Base-by-base conservation (phyloP, 1,284 basidiomycete genomes). In the Leccinum ponderosum region DNA sequence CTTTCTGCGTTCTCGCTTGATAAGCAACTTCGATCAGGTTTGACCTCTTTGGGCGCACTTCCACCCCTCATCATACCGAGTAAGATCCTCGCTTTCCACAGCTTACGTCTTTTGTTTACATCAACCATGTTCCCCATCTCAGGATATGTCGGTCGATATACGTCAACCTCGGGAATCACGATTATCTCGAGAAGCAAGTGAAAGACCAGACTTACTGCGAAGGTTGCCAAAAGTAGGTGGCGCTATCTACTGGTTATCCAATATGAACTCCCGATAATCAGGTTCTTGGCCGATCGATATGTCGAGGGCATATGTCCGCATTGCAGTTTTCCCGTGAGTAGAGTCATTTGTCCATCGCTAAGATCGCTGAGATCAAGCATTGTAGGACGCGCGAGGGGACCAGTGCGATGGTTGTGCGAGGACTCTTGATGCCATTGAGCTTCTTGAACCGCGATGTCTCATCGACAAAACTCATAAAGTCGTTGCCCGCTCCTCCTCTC, bases 381-480 rank as follows among this genome's bases (percentile, higher is more conserved):
- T 57, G 55, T 68, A 94, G 90, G 97, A 98, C 68, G 97, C 97
- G 42, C 91, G 97, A 53, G 97, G 97, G 9, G 97, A 99, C 76
- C 97, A 99, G 81, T 99, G 97, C 77, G 97, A 99, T 76, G 84
- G 89, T 62, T 99, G 97, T 73, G 88, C 91, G 48, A 87, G 95
- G 65, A 97, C 97, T 7, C 86, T 97, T 57, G 97, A 97, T 63
- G 93, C 95, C 2, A 86, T 97, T 62, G 95, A 98, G 70, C 87
- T 99, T 63, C 85, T 97, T 76, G 90, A 96, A 69, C 97, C 97
- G n/a, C 88, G 95, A 39, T 99, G 97, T 77, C 89, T 97, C 66
- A 83, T 98, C 68, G 83, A 93, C 75, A 90, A 88, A 72, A 81
- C 83, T 0, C 97, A 98, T 73, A 83, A 78, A 58, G 85, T 97